phyloP scores from a whole-genome alignment of 371 early-diverging fungal genomes.

The Mortierella sp. region DNA sequence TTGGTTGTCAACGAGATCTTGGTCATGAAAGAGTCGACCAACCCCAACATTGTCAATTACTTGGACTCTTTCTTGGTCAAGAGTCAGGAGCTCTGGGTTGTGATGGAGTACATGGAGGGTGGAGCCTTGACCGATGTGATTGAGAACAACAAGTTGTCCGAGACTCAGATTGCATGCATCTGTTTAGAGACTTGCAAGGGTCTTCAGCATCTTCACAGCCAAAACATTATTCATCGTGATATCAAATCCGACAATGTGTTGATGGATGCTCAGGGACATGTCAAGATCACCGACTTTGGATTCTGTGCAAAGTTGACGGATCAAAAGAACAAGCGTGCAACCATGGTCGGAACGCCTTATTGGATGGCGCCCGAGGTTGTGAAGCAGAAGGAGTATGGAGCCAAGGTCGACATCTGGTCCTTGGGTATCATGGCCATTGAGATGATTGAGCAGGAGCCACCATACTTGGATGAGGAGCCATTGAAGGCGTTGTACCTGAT shows the following conservation, averaged over 20 bases:
- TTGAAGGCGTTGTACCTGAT: slow-evolving; percentile 95
- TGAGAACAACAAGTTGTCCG: slow-evolving; percentile 91
- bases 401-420: slow-evolving; percentile 95
- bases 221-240: slow-evolving; percentile 96
- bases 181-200: slow-evolving; percentile 91
- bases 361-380: too few species aligned
- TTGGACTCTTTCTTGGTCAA: slow-evolving; percentile 90
- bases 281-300: slow-evolving; percentile 98
- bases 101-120: slow-evolving; percentile 99
- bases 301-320: slow-evolving; percentile 94
- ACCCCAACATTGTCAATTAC: slow-evolving; percentile 96
- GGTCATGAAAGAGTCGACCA: slow-evolving; percentile 95
- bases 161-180: slow-evolving; percentile 93
- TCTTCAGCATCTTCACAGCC: slow-evolving; percentile 90
- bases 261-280: slow-evolving; percentile 86
- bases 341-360: too few species aligned
- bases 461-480: slow-evolving; percentile 96
- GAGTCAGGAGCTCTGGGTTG: slow-evolving; percentile 92
- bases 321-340: slow-evolving; percentile 88
- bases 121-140: slow-evolving; percentile 97
- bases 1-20: slow-evolving; percentile 95
- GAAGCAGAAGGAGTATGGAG: slow-evolving; percentile 90
- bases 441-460: slow-evolving; percentile 98
- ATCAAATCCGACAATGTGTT: slow-evolving; percentile 97
- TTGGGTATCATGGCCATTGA: slow-evolving; percentile 97